A percentile compares a stretch with the other conserved stretches of the same genome.
Conservation (phyloP, 768 basidiomycete genomes). For the Suillus spraguei region DNA sequence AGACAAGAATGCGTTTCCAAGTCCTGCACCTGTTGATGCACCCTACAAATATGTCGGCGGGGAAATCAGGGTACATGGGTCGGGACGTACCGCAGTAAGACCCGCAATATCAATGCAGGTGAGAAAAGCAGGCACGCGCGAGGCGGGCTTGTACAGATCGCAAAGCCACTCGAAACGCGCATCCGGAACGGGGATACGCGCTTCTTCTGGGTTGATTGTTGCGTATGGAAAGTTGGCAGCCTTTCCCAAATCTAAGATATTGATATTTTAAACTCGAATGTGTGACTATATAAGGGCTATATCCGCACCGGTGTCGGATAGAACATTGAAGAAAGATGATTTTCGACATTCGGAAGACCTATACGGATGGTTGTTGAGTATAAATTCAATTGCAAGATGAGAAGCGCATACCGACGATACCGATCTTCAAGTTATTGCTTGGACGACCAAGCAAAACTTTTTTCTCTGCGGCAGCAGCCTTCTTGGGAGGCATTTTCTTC, state of each 20-base stretch:
- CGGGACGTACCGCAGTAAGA: conserved; percentile 76
- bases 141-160: conserved; percentile 85
- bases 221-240: conserved; percentile 98
- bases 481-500: conserved; percentile 91
- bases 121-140: conserved; percentile 88
- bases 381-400: neutral
- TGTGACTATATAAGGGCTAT: conserved; percentile 5
- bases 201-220: conserved; percentile 92
- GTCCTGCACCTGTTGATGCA: conserved; percentile 96
- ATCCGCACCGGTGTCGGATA: conserved; percentile 82
- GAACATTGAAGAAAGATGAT: conserved; percentile 97
- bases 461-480: conserved; percentile 76
- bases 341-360: conserved; percentile 97
- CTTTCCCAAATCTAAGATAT: conserved; percentile 79
- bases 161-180: conserved; percentile 93
- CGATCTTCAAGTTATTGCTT: conserved; percentile 96
- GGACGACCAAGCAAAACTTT: conserved; percentile 88
- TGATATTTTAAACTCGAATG: conserved; percentile 15
- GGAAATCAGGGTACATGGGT: conserved; percentile 10
- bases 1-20: conserved; percentile 96
- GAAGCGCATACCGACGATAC: conserved; percentile 87
- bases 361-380: conserved; percentile 13
- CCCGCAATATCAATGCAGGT: conserved; percentile 99
- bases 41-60: conserved; percentile 51
- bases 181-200: conserved; percentile 96